A percentile compares a stretch with the other conserved stretches of the same genome.
Conservation (phyloP, 2,329 filamentous ascomycete genomes). For the Epicoccum nigrum region DNA sequence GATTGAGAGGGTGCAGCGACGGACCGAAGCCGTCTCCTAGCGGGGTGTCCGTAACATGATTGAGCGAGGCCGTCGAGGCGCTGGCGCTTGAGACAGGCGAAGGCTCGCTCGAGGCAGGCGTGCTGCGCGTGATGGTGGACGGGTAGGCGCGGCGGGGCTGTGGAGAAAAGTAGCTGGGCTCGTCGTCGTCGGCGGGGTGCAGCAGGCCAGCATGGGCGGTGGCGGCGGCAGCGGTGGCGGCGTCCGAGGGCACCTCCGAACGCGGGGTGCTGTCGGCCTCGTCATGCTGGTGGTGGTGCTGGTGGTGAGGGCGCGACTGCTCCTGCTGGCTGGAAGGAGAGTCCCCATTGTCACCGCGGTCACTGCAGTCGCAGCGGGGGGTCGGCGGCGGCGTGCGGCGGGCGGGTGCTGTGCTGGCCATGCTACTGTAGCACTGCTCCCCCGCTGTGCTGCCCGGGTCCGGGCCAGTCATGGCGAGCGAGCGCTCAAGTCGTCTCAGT, state of each 20-base stretch:
- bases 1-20: constrained; percentile 30
- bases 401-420: constrained; percentile 21
- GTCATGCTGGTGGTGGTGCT: constrained; percentile 18
- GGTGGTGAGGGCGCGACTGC: background rate
- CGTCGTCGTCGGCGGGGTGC: constrained; percentile 29
- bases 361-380: background rate
- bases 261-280: constrained; percentile 49
- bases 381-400: constrained; percentile 6
- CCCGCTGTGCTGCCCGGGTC: constrained; percentile 34
- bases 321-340: constrained; percentile 15
- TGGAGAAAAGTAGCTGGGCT: constrained; percentile 49
- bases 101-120: constrained; percentile 36
- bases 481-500: constrained; percentile 34
- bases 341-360: too few relatives aligned
- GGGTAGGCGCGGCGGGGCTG: constrained; percentile 45
- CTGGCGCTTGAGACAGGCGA: constrained; percentile 42
- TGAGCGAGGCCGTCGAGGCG: constrained; percentile 33
- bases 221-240: constrained; percentile 26
- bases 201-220: constrained; percentile 22
- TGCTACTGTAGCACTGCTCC: constrained; percentile 29
- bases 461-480: constrained; percentile 39
- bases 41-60: constrained; percentile 12
- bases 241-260: constrained; percentile 48
- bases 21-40: constrained; percentile 13
- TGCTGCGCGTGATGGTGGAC: constrained; percentile 37